Conservation (phyloP, 2,329 filamentous ascomycete genomes). For the Davidsoniella australis region DNA sequence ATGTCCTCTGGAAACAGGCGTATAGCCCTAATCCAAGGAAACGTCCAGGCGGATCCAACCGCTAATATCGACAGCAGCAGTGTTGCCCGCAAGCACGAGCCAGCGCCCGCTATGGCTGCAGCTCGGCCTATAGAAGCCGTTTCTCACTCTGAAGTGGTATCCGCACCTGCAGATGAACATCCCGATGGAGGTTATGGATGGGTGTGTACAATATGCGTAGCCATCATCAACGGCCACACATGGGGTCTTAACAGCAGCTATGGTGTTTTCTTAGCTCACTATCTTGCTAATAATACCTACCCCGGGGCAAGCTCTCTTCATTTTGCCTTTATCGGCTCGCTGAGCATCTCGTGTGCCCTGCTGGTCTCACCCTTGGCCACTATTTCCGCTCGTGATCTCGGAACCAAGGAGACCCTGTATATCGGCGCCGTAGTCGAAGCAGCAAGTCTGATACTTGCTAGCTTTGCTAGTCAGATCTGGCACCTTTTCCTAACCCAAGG, state of each 20-base stretch:
- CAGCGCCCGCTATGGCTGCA: background rate
- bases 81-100: background rate
- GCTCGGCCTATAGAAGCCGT: background rate
- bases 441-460: constrained; percentile 49
- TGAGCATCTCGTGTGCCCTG: constrained; percentile 31
- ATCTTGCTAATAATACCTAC: constrained; percentile 40
- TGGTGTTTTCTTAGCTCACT: constrained; percentile 38
- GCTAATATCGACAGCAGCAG: background rate
- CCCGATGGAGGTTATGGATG: constrained; percentile 44
- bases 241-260: constrained; percentile 50
- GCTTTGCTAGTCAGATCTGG: constrained; percentile 52
- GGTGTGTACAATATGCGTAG: constrained; percentile 24
- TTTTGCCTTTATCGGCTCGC: constrained; percentile 56
- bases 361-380: constrained; percentile 54
- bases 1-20: background rate
- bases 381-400: constrained; percentile 38
- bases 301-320: constrained; percentile 44
- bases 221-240: constrained; percentile 46
- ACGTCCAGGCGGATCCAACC: no score
- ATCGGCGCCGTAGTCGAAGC: constrained; percentile 48
- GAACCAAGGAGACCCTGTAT: constrained; percentile 46
- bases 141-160: no score
- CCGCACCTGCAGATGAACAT: constrained; percentile 16
- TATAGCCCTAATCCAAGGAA: no score
- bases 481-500: constrained; percentile 63